A percentile compares a stretch with the other conserved stretches of the same genome.
Evolutionary conservation across 495 filamentous ascomycete genomes (phyloP).

Genomic region (Penicillium antarcticum): DNA sequence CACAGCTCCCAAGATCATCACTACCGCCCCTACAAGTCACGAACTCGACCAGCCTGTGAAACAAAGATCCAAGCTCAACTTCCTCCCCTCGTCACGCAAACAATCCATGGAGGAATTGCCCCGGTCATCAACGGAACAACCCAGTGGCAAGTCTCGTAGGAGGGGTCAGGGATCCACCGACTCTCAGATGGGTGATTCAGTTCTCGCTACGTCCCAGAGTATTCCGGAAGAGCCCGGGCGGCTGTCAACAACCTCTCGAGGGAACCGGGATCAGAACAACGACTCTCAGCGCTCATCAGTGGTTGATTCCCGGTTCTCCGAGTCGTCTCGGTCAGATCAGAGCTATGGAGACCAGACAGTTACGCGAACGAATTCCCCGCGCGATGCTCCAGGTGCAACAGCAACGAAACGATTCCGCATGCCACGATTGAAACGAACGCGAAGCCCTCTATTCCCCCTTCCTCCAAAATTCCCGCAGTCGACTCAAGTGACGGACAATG

Average conservation of each 20-base stretch:
- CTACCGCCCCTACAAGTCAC: conserved; percentile 81
- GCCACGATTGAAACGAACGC: conserved; percentile 76
- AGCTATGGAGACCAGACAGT: conserved; percentile 73
- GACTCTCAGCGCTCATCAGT: conserved; percentile 66
- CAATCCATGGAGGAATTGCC: conserved; percentile 34
- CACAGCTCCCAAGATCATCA: conserved; percentile 86
- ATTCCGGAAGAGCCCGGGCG: conserved; percentile 69
- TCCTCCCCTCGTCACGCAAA: conserved; percentile 31
- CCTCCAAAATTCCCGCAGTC: conserved; percentile 57
- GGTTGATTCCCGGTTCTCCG: conserved; percentile 71
- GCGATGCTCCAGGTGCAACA: conserved; percentile 35
- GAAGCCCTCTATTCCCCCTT: conserved; percentile 83
- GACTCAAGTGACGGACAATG: conserved; percentile 20
- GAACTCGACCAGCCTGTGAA: conserved; percentile 47
- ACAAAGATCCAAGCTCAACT: conserved; percentile 41
- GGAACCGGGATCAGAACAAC: conserved; percentile 60
- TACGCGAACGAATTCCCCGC: conserved; percentile 23
- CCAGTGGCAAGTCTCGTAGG: conserved; percentile 17
- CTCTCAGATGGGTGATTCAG: conserved; percentile 36
- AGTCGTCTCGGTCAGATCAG: conserved; percentile 87
- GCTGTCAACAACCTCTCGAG: conserved; percentile 47
- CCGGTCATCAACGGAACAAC: conserved; percentile 10
- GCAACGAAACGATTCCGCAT: conserved; percentile 76
- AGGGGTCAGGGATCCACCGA: conserved; percentile 29
- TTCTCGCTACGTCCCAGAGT: conserved; percentile 45